Conservation (phyloP, 345 rosid species). For the Laguncularia racemosa region DNA sequence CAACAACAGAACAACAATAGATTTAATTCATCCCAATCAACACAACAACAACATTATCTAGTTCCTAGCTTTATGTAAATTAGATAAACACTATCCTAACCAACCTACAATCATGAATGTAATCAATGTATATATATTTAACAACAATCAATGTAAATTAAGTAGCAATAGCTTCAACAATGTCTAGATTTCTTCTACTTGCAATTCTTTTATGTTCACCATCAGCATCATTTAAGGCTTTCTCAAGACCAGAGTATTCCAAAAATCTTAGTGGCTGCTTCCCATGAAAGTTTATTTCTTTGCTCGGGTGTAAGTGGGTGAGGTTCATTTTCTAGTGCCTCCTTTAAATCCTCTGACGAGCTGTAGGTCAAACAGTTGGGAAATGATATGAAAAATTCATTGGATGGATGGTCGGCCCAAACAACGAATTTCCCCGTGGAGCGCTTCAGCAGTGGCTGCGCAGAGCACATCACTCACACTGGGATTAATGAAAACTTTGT, state of each 20-base stretch:
- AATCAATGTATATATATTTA: too few relatives aligned
- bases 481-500: constrained; percentile 96
- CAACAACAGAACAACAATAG: too few relatives aligned
- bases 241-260: constrained; percentile 75
- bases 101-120: too few relatives aligned
- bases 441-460: constrained; percentile 98
- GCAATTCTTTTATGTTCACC: too few relatives aligned
- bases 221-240: constrained; percentile 27
- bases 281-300: constrained; percentile 85
- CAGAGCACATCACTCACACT: constrained; percentile 95
- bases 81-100: too few relatives aligned
- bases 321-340: constrained; percentile 83
- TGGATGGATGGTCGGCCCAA: constrained; percentile 97
- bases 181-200: too few relatives aligned
- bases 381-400: constrained; percentile 90
- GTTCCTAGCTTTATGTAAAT: too few relatives aligned
- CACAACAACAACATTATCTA: too few relatives aligned
- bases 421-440: constrained; percentile 97
- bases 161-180: too few relatives aligned
- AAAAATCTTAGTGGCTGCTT: constrained; percentile 92
- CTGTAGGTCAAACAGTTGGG: constrained; percentile 93
- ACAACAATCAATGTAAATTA: too few relatives aligned
- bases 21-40: too few relatives aligned
- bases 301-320: constrained; percentile 78
- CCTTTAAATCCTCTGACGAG: constrained; percentile 77